phyloP scores from a whole-genome alignment of 352 stramenopile species.

The Thalassiosira ordinaria region DNA sequence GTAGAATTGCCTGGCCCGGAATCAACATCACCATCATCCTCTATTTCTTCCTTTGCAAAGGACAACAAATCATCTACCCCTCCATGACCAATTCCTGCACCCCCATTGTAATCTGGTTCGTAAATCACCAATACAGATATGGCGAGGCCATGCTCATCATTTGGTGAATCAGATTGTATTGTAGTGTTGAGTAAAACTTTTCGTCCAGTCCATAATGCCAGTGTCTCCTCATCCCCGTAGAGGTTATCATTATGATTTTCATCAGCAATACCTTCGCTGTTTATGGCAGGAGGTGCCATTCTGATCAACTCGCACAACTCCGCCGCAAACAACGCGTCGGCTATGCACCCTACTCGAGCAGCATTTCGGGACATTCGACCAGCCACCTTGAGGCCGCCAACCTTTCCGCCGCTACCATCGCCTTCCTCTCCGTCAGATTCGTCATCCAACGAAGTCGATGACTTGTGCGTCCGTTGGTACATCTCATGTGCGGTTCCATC shows the following conservation, averaged over 20 bases:
- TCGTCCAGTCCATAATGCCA: slow-evolving; percentile 45
- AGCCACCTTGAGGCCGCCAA: slow-evolving; percentile 53
- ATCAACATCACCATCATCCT: slow-evolving; percentile 29
- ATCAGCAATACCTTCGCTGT: not conserved
- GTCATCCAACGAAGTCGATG: slow-evolving; percentile 39
- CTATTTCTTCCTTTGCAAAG: slow-evolving; percentile 32
- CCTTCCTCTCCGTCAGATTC: slow-evolving; percentile 18
- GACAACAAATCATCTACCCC: slow-evolving; percentile 64
- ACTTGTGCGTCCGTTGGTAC: slow-evolving; percentile 78
- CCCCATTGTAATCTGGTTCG: slow-evolving; percentile 73
- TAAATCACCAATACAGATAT: slow-evolving; percentile 73
- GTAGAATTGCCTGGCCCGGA: slow-evolving; percentile 3
- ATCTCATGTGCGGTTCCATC: slow-evolving; percentile 71
- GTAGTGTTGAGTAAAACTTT: slow-evolving; percentile 45
- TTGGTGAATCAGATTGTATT: slow-evolving; percentile 34
- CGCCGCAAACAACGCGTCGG: slow-evolving; percentile 71
- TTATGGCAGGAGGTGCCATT: not conserved
- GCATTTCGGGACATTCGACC: slow-evolving; percentile 74
- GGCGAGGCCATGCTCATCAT: slow-evolving; percentile 18
- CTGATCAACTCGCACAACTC: slow-evolving; percentile 71
- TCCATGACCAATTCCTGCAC: slow-evolving; percentile 70
- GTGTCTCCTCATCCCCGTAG: slow-evolving; percentile 36
- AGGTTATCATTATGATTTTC: not conserved
- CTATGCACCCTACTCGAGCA: slow-evolving; percentile 61
- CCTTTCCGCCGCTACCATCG: slow-evolving; percentile 2